Evolutionary conservation across 495 filamentous ascomycete species (phyloP), one percentile per base, ranked within the genome.

Genomic region (Penicillium paradoxum): DNA sequence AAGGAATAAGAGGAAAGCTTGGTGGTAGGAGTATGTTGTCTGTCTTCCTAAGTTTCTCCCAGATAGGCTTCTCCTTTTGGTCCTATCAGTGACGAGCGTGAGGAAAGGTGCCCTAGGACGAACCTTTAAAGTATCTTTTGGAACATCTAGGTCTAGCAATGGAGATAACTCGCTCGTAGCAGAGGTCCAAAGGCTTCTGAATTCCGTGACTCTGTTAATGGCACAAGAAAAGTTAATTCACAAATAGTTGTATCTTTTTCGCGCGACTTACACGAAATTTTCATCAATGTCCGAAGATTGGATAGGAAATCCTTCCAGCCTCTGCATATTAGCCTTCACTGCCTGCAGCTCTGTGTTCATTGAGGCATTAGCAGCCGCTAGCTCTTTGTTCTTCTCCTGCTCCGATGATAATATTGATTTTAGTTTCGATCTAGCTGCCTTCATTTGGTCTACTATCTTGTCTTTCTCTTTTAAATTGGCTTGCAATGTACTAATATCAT

Each of bases 381-480:
- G 50, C 13, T 54, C 49, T 45, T 38, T 30, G 1, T 14, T 56
- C 13, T 54, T 57, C 15, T 53, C 45, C 48, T 63, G 39, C 32
- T 48, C 39, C 1, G 25, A 45, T 18, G 36, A 44, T 22, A 53
- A 18, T 10, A 39, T 38, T 42, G 11, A 42, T 49, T 59, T 59
- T 6, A 59, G 15, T 13, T 48, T 56, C 10, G 49, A 59, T 30
- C 53, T 37, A 29, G 44, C 53, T 14, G 48, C 45, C 46, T 59
- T 63, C 25, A 63, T 53, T 49, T 57, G 15, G 24, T 59, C 53
- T 8, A 63, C 53, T 1, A 25, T 45, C 30, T 45, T 59, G 22
- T 63, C 60, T 40, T 54, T 56, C 6, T 59, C 53, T 47, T 59
- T 63, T 21, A 55, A 25, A 40, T 39, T 54, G 1, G 36, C 21